Evolutionary conservation across 495 filamentous ascomycete species (phyloP).

Genomic region (Achaetomiella virescens): DNA sequence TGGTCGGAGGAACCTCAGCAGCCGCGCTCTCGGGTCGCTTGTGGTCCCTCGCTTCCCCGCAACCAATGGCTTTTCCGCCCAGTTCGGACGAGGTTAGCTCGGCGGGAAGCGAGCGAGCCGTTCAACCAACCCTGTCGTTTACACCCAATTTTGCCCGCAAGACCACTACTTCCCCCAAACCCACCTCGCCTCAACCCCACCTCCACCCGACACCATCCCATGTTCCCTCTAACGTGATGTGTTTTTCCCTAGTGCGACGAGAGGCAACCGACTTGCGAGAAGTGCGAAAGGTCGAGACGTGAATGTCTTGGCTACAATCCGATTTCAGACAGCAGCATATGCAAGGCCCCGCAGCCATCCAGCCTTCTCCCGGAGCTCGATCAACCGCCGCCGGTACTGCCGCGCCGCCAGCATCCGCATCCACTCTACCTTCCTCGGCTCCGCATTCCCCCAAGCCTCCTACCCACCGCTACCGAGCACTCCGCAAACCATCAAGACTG

Average conservation of each 20-base stretch:
- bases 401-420: slow-evolving; percentile 25
- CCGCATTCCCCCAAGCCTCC: slow-evolving; percentile 24
- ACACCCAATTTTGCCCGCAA: too few relatives aligned
- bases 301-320: slow-evolving; percentile 97
- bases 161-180: not conserved
- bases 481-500: slow-evolving; percentile 54
- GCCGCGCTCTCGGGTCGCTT: too few relatives aligned
- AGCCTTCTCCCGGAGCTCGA: slow-evolving; percentile 49
- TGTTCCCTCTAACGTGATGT: slow-evolving; percentile 11
- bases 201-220: not conserved
- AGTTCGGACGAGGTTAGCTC: too few relatives aligned
- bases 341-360: slow-evolving; percentile 70
- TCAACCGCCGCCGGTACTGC: slow-evolving; percentile 22
- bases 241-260: slow-evolving; percentile 80
- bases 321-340: slow-evolving; percentile 82
- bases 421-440: slow-evolving; percentile 31
- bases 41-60: too few relatives aligned
- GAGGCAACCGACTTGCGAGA: slow-evolving; percentile 86
- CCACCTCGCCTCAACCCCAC: not conserved
- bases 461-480: slow-evolving; percentile 32
- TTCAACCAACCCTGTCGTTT: too few relatives aligned
- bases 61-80: too few relatives aligned
- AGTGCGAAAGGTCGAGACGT: slow-evolving; percentile 96
- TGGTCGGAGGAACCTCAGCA: too few relatives aligned
- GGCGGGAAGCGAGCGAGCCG: not conserved